These are phyloP conservation scores for Aegilops speltoides DNA, from an alignment of 176 grass and related monocot species.

Conservation along the genomic window DNA sequence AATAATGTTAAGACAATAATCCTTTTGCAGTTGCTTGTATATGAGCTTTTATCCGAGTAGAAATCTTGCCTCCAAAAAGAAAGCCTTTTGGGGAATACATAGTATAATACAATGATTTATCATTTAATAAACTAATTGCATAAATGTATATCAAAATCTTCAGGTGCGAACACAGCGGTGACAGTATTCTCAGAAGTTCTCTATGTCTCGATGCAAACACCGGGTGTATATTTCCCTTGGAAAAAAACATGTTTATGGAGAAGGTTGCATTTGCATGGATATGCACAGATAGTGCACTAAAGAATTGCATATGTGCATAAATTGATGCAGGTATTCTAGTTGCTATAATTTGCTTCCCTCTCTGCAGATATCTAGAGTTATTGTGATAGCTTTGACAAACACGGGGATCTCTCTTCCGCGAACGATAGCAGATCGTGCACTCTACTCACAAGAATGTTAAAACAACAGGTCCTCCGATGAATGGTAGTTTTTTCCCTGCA, in stretches of 20 bases:
- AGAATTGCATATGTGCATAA: neutral
- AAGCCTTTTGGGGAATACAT: neutral
- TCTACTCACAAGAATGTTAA: constrained; percentile 1
- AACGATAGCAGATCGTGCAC: neutral
- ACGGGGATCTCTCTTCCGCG: neutral
- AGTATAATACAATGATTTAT: neutral
- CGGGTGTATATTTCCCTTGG: neutral
- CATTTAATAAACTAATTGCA: neutral
- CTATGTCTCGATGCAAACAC: neutral
- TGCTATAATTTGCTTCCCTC: neutral
- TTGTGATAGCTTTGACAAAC: neutral
- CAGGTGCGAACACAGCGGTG: neutral
- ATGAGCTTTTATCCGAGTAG: neutral
- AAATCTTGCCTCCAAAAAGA: neutral
- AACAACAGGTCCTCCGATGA: neutral
- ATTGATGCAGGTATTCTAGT: neutral
- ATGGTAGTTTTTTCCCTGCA: neutral
- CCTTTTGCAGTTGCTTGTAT: neutral
- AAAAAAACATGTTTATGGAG: neutral
- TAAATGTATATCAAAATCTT: neutral
- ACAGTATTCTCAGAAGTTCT: neutral
- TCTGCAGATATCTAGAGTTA: neutral
- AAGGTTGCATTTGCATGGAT: neutral
- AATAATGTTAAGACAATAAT: constrained; percentile 11
- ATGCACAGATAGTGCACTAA: neutral